Evolutionary conservation across 202 grass and related monocot species (phyloP), one percentile per base, ranked within the genome.

Genomic region (Eragrostis tef): DNA sequence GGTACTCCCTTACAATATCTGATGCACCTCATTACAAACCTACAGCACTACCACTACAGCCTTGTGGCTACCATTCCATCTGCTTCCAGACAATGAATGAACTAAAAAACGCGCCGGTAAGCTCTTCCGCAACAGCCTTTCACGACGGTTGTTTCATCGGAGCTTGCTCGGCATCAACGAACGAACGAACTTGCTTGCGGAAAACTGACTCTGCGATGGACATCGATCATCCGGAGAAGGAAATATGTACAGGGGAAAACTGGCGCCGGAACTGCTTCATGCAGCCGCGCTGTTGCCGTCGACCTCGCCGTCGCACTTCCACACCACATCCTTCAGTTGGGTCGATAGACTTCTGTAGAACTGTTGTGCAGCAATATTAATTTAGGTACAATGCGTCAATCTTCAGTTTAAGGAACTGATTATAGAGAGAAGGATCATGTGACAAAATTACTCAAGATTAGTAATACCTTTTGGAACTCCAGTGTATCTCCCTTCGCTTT

Each of bases 381-480:
- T 67, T 56, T 44, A 12, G 65, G 64, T 26, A 67, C 64, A 66
- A 41, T 20, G 64, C 9, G 11, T 43, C 58, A 24, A 36, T 43
- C 27, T 41, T 56, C 27, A 54, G 39, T 82, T 68, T 13, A 50
- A 8, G 67, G 11, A 22, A 39, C 26, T 27, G 63, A 56, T 8
- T 39, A 2, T 15, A 26, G 12, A 10, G 56, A 56, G 34, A 70
- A 75, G 25, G 7, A 53, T 45, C 11, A 15, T 43, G 66, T 79
- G 74, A 15, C 5, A 71, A 42, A 59, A 58, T 72, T 58, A 27
- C 7, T 64, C 15, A 34, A 67, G 79, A 62, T 14, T 26, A 31
- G 56, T 84, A 97, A 97, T 86, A 97, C 94, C 89, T 83, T 97
- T 79, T 97, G 94, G 75, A 97, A 97, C 50, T 97, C 94, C 27